phyloP scores from a whole-genome alignment of 2,329 filamentous ascomycete genomes.

The Trichoderma aggressivum region DNA sequence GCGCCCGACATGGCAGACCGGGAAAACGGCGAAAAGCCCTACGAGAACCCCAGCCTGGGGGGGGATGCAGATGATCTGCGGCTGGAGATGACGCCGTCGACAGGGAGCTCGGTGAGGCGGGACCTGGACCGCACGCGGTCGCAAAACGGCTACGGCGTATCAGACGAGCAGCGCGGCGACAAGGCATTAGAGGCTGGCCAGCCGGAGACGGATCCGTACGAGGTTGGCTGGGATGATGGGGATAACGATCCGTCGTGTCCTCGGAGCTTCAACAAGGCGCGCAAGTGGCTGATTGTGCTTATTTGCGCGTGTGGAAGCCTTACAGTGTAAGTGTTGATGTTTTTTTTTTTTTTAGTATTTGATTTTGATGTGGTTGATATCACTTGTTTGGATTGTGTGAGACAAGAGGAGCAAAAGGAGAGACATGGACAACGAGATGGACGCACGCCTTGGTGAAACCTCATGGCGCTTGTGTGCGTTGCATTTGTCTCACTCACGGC shows the following conservation, averaged over 20 bases:
- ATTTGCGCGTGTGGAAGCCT: slow-evolving; percentile 72
- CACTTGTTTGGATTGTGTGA: not conserved
- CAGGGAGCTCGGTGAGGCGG: not conserved
- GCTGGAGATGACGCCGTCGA: not conserved
- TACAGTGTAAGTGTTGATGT: slow-evolving; percentile 66
- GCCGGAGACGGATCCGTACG: slow-evolving; percentile 49
- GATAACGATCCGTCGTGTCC: slow-evolving; percentile 73
- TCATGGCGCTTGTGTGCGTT: not conserved
- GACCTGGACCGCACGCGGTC: slow-evolving; percentile 29
- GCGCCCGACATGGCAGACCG: not conserved
- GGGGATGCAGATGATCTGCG: not conserved
- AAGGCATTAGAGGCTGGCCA: not conserved
- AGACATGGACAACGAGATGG: not conserved
- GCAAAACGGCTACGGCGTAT: slow-evolving; percentile 45
- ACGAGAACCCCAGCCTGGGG: not conserved
- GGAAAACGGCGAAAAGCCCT: not conserved
- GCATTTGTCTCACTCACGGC: not conserved
- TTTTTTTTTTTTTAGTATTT: too few relatives aligned
- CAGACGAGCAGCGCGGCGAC: slow-evolving; percentile 27
- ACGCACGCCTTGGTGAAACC: not conserved
- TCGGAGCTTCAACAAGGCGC: slow-evolving; percentile 59
- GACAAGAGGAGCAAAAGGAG: not conserved
- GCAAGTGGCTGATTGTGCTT: slow-evolving; percentile 75
- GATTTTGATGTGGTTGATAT: not conserved
- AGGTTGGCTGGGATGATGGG: slow-evolving; percentile 52